These are phyloP conservation scores for Meripilus lineatus DNA, from an alignment of 1,284 basidiomycete species.

Conservation along the genomic window DNA sequence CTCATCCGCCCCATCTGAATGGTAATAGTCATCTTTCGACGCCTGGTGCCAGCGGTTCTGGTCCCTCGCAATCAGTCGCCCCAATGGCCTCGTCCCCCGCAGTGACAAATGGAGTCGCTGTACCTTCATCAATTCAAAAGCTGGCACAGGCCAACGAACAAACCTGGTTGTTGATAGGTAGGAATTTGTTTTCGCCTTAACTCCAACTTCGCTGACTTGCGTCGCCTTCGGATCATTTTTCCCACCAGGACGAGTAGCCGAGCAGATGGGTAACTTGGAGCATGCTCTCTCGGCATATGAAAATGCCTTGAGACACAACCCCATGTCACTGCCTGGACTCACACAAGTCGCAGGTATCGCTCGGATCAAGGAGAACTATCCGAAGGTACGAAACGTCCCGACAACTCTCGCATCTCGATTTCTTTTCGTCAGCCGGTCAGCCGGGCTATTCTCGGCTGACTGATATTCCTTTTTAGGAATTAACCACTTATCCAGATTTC, in stretches of 20 bases:
- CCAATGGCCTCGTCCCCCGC: conserved; percentile 41
- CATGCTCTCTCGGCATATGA: conserved; percentile 89
- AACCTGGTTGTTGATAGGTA: conserved; percentile 90
- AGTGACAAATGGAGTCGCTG: conserved; percentile 38
- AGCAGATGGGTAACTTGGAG: conserved; percentile 88
- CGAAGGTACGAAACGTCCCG: conserved; percentile 67
- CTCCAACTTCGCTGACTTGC: conserved; percentile 14
- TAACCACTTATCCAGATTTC: conserved; percentile 9
- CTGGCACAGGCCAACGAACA: conserved; percentile 84
- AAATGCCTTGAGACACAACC: conserved; percentile 88
- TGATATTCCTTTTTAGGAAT: conserved; percentile 9
- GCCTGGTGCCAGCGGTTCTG: conserved; percentile 37
- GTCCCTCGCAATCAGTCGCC: conserved; percentile 21
- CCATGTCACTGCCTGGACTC: conserved; percentile 80
- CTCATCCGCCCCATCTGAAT: conserved; percentile 47
- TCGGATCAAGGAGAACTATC: conserved; percentile 84
- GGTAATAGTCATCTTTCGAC: conserved; percentile 41
- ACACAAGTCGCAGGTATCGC: conserved; percentile 89
- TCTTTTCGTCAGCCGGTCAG: neutral
- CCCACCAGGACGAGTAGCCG: conserved; percentile 75
- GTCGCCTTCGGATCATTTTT: conserved; percentile 6
- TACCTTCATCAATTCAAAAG: conserved; percentile 57
- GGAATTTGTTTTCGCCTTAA: conserved; percentile 18
- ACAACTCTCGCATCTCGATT: conserved; percentile 25
- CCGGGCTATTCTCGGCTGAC: conserved; percentile 8